Conservation (phyloP, 2,329 filamentous ascomycete species). For the Diaporthe capsici region DNA sequence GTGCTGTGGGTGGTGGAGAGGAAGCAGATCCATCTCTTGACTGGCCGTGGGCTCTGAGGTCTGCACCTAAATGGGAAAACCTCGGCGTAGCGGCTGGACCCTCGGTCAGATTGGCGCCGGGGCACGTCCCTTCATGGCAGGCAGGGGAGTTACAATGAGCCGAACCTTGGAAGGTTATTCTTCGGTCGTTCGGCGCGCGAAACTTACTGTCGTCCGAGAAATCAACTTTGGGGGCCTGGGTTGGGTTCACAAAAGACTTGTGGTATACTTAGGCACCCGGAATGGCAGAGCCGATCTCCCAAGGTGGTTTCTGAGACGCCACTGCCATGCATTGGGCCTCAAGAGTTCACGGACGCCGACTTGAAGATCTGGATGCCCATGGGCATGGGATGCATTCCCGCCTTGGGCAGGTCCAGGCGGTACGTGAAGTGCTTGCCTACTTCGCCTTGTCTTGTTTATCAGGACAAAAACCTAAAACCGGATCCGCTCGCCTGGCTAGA, state of each 20-base stretch:
- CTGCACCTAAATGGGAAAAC: background rate
- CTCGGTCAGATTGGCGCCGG: background rate
- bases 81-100: background rate
- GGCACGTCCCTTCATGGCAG: conserved; percentile 11
- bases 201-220: background rate
- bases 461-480: background rate
- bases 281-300: background rate
- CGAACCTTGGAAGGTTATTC: background rate
- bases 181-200: conserved; percentile 13
- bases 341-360: background rate
- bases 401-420: background rate
- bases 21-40: background rate
- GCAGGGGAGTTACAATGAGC: background rate
- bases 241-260: background rate
- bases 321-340: background rate
- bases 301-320: background rate
- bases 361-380: background rate
- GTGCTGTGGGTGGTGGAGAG: background rate
- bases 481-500: background rate
- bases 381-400: background rate
- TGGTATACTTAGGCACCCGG: background rate
- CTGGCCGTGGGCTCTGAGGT: background rate
- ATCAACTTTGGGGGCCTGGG: too few relatives aligned
- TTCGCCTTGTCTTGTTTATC: background rate
- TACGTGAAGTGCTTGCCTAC: background rate